Evolutionary conservation across 2,329 filamentous ascomycete genomes (phyloP), one percentile per base, ranked within the genome.

Genomic region (Colletotrichum kahawae): DNA sequence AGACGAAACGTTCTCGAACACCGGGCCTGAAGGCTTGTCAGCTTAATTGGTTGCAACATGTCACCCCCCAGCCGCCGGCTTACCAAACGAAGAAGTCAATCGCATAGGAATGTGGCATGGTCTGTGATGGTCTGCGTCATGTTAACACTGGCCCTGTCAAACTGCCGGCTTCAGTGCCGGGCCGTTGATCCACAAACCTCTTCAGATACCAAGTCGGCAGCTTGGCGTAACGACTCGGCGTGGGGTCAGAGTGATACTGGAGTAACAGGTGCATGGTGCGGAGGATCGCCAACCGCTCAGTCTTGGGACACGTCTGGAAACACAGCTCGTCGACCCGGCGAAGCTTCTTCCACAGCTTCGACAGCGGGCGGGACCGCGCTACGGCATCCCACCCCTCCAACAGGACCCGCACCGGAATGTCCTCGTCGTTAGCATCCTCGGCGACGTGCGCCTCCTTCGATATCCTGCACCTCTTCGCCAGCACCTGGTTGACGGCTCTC

Each of bases 51-150:
- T 43, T 13, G 9, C 1, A 31, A 18, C 24, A 4, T 36, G 18
- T 4, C 21, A n/a, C 9, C 5, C 4, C 10, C 12, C 6, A 2
- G 63, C 78, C 3, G 8, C 16, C 6, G 2, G 63, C 78, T 18
- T 78, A 81, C 81, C 81, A 82, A 29, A 81, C 80, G 5, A 82
- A 81, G 48, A 80, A 82, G 72, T 82, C 81, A 10, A 82, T 82
- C 2, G 79, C 81, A 29, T 80, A 80, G 0, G 81, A 79, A 10
- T 82, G 81, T 2, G 81, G 77, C 1, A 82, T 38, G 1, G 72
- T 63, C 67, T 82, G 80, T 9, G 81, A 82, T 2, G 81, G 81
- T 24, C 81, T 82, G 13, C 2, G 2, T 5, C 24, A 3, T 7
- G 43, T 79, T 29, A 79, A 34, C 48, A 14, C n/a, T 6, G n/a